Evolutionary conservation across 768 basidiomycete species (phyloP), one percentile per base, ranked within the genome.

Genomic region (Suillus paluster): DNA sequence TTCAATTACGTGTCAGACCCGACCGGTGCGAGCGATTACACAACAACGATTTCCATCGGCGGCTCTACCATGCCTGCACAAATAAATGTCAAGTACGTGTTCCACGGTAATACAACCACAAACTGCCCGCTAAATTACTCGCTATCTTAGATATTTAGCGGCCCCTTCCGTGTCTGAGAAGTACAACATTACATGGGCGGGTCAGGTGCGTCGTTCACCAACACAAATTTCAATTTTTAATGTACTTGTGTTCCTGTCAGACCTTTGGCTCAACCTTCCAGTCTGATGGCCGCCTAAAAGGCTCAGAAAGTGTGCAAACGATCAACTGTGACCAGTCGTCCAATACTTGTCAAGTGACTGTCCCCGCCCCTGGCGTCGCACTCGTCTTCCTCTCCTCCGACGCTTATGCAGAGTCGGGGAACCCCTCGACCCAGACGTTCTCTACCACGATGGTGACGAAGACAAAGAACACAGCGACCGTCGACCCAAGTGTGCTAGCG

Each of bases 1-100:
- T 75, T 86, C 78, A 86, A 86, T 73, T 85, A 75, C 62, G 71
- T 83, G 30, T 70, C 72, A 33, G 83, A 84, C 64, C 46, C 72
- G 0, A 74, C 71, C 6, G 82, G 83, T 34, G 79, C 75, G 4
- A 75, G 71, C 67, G 73, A 75, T 62, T 79, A 75, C 63, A 76
- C 75, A 2, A 77, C 74, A 14, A 72, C 67, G 1, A 66, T 83
- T 36, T 67, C 68, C n/a, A 54, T 81, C 45, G 75, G 66, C 6
- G 79, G 68, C 30, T 62, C 64, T 12, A 45, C 48, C 27, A 56
- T 66, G 19, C 73, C 74, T 19, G 53, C 69, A 44, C 61, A 64
- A 49, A 68, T 78, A 41, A 66, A 66, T 23, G 77, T 77, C 42
- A 77, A 77, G 76, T 76, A 59, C 57, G 66, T 65, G 9, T 54